Percentiles rank a stretch among this genome's conserved stretches.
Evolutionary conservation across 257 asterid genomes (phyloP).

Genomic region (Ballota nigra): DNA sequence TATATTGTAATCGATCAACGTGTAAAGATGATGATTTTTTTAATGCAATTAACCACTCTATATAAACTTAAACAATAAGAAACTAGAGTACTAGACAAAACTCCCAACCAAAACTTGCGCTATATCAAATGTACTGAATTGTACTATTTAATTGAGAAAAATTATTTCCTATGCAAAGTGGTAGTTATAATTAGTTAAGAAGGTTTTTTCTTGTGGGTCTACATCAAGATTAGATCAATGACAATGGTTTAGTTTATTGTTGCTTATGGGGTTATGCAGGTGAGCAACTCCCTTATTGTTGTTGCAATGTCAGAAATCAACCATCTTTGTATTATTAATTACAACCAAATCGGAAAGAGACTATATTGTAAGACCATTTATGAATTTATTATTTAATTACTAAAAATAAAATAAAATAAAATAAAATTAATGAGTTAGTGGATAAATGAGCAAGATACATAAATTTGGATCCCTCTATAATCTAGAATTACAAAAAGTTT

Average conservation of each 20-base stretch:
- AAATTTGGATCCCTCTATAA: too few relatives aligned
- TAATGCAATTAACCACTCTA: too few relatives aligned
- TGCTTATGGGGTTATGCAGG: conserved; percentile 30
- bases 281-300: conserved; percentile 41
- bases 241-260: conserved; percentile 19
- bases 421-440: neutral
- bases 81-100: neutral
- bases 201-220: neutral
- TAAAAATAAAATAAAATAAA: too few relatives aligned
- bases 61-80: too few relatives aligned
- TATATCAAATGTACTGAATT: neutral
- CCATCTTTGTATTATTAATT: neutral
- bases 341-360: neutral
- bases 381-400: too few relatives aligned
- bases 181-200: neutral
- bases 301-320: conserved; percentile 37
- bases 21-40: too few relatives aligned
- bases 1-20: too few relatives aligned
- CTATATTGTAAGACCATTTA: too few relatives aligned
- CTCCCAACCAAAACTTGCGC: neutral
- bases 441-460: neutral
- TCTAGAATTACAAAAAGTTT: too few relatives aligned
- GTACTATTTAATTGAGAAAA: neutral
- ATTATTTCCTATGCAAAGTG: neutral
- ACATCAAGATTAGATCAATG: conserved; percentile 27